These are phyloP conservation scores for Magnusiomyces fungicola DNA, from an alignment of 1,139 yeast species.

Conservation along the genomic window DNA sequence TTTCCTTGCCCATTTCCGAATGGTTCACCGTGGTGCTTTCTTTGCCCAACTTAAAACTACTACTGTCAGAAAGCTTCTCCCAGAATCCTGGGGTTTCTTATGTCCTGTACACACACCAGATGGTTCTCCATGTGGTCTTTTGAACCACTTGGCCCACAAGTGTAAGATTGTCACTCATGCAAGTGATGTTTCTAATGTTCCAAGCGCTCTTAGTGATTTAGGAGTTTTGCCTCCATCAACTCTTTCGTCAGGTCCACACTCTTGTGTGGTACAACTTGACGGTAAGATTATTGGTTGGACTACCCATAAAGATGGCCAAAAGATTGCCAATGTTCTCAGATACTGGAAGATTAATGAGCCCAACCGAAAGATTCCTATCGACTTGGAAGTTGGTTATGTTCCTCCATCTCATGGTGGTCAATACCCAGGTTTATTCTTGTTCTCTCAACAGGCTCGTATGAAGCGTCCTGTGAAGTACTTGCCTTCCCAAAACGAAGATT, in stretches of 20 bases:
- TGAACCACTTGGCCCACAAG: constrained; percentile 93
- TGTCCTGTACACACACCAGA: constrained; percentile 99
- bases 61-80: constrained; percentile 89
- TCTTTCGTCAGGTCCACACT: constrained; percentile 79
- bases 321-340: constrained; percentile 84
- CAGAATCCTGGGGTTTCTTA: constrained; percentile 98
- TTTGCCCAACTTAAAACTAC: constrained; percentile 97
- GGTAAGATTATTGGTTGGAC: constrained; percentile 95
- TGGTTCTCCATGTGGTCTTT: constrained; percentile 98
- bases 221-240: constrained; percentile 72
- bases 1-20: constrained; percentile 93
- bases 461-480: constrained; percentile 90
- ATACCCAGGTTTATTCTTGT: constrained; percentile 89
- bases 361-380: constrained; percentile 63
- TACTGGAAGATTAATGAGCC: constrained; percentile 84
- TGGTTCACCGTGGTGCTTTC: constrained; percentile 99
- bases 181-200: constrained; percentile 66
- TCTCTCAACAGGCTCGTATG: constrained; percentile 93
- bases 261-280: constrained; percentile 87
- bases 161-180: constrained; percentile 78
- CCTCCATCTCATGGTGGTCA: constrained; percentile 95
- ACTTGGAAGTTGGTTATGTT: constrained; percentile 87
- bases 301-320: constrained; percentile 76
- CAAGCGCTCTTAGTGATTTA: constrained; percentile 56
- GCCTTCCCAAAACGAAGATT: constrained; percentile 74